These are phyloP conservation scores for Sporothrix protearum DNA, from an alignment of 2,329 filamentous ascomycete genomes.

Conservation along the genomic window DNA sequence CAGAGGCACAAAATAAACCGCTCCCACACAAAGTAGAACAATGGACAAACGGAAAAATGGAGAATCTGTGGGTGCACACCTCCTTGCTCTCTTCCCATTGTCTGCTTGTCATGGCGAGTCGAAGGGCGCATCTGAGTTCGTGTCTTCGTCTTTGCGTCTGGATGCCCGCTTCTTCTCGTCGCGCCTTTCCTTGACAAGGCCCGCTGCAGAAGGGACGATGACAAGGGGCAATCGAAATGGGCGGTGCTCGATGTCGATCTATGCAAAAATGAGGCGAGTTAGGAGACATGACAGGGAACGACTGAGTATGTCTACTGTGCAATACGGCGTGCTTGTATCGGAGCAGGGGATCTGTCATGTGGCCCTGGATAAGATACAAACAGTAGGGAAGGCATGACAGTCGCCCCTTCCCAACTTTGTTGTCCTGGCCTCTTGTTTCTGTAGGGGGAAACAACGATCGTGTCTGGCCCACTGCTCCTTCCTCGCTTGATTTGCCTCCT, in stretches of 20 bases:
- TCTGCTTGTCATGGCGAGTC: background rate
- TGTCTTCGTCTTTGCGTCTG: background rate
- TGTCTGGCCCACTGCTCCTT: background rate
- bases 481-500: background rate
- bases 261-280: slow-evolving; percentile 8
- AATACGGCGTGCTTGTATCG: no score
- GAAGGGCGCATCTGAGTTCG: background rate
- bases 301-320: background rate
- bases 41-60: background rate
- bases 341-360: background rate
- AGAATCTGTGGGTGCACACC: background rate
- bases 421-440: background rate
- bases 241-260: background rate
- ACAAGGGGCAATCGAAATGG: background rate
- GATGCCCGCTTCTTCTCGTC: background rate
- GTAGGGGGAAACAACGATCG: background rate
- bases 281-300: background rate
- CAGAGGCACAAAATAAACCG: background rate
- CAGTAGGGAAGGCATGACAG: background rate
- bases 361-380: background rate
- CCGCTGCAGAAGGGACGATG: background rate
- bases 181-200: background rate
- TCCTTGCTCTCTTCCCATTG: background rate
- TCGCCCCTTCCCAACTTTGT: background rate
- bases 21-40: background rate